Evolutionary conservation across 23 red algal genomes (phyloP).

Genomic region (Pyropia yezoensis): DNA sequence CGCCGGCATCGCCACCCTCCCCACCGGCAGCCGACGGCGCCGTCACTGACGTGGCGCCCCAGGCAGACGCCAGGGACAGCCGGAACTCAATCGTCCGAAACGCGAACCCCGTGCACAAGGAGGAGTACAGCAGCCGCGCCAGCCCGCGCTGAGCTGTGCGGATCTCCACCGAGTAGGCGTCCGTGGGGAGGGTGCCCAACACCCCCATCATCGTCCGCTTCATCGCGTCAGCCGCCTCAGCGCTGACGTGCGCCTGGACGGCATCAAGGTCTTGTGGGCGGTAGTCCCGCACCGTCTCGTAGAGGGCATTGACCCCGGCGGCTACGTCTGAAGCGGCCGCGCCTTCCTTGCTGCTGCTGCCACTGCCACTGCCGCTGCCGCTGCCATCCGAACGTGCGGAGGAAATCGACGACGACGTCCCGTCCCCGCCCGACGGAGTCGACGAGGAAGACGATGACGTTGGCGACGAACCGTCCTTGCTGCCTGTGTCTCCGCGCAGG

Average conservation of each 20-base stretch:
- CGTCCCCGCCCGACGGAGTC: too few species aligned
- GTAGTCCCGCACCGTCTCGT: conserved; percentile 17
- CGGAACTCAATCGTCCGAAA: conserved; percentile 48
- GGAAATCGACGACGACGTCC: too few species aligned
- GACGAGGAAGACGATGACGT: too few species aligned
- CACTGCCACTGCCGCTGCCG: too few species aligned
- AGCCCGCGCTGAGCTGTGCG: conserved; percentile 32
- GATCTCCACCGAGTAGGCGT: conserved; percentile 31
- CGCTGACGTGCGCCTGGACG: conserved; percentile 18
- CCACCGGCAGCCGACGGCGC: too few species aligned
- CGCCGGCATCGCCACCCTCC: too few species aligned
- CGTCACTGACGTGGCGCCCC: too few species aligned
- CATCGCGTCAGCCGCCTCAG: conserved; percentile 31
- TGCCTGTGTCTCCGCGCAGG: too few species aligned
- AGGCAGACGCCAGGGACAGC: conserved; percentile 13
- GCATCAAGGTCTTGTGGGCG: conserved; percentile 43
- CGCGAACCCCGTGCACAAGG: conserved; percentile 44
- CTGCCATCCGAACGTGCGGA: too few species aligned
- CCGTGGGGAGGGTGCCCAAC: conserved; percentile 36
- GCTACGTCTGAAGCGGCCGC: too few species aligned
- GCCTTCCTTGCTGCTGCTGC: too few species aligned
- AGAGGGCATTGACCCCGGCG: conserved; percentile 11
- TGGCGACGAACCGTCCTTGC: too few species aligned
- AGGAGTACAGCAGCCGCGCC: conserved; percentile 37
- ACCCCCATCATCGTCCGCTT: conserved; percentile 35